Conservation (phyloP, 306 rosid genomes). For the Lathyrus tuberosus region DNA sequence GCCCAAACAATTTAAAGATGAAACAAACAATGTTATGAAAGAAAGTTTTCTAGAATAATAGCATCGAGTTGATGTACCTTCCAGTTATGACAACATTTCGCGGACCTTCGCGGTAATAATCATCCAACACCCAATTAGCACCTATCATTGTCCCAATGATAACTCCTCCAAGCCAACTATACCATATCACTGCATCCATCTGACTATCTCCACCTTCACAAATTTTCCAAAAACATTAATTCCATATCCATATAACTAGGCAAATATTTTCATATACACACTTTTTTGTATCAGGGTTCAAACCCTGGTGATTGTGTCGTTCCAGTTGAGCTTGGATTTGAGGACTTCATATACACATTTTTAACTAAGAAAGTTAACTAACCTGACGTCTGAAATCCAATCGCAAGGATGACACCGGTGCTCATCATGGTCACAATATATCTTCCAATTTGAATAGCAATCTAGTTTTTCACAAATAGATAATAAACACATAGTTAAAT, state of each 20-base stretch:
- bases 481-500: slow-evolving; percentile 29
- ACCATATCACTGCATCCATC: slow-evolving; percentile 78
- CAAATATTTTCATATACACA: no score
- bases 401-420: slow-evolving; percentile 82
- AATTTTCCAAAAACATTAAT: slow-evolving; percentile 29
- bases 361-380: slow-evolving; percentile 29
- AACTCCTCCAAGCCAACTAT: slow-evolving; percentile 96
- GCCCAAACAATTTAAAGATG: slow-evolving; percentile 45
- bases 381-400: slow-evolving; percentile 95
- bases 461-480: slow-evolving; percentile 44
- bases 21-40: slow-evolving; percentile 12
- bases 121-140: slow-evolving; percentile 87
- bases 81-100: slow-evolving; percentile 93
- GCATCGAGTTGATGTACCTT: slow-evolving; percentile 56
- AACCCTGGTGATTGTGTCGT: no score
- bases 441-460: slow-evolving; percentile 87
- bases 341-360: neutral
- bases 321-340: no score
- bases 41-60: slow-evolving; percentile 8
- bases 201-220: slow-evolving; percentile 82
- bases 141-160: slow-evolving; percentile 96
- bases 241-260: neutral
- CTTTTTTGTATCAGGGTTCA: no score
- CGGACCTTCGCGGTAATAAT: slow-evolving; percentile 91
- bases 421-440: slow-evolving; percentile 98